Conservation (phyloP, 345 rosid genomes). For the Syzygium aromaticum region DNA sequence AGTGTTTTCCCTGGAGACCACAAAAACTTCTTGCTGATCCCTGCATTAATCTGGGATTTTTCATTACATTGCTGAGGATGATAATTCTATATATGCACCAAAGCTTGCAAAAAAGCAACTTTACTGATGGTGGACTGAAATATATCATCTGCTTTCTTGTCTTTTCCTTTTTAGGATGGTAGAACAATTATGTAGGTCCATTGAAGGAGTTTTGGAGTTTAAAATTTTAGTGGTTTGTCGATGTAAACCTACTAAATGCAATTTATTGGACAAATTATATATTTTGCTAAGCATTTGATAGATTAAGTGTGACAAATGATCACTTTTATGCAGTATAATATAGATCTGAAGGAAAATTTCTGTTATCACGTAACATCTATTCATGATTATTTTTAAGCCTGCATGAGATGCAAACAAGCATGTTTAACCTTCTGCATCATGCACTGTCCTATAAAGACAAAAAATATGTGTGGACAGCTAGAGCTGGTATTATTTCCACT, state of each 20-base stretch:
- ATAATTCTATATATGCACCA: neutral
- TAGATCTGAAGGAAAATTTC: neutral
- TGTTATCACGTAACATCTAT: neutral
- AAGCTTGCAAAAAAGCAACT: neutral
- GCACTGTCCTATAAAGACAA: neutral
- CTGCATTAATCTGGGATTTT: neutral
- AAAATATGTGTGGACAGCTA: neutral
- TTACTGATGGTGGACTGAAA: neutral
- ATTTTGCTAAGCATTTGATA: neutral
- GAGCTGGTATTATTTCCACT: neutral
- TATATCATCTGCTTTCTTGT: neutral
- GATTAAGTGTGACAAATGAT: neutral
- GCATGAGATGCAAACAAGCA: neutral
- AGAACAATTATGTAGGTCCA: neutral
- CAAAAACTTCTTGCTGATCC: neutral
- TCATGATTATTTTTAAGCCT: neutral
- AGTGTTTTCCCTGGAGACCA: neutral
- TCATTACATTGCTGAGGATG: neutral
- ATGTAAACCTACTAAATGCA: neutral
- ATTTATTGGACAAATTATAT: neutral
- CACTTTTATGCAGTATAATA: neutral
- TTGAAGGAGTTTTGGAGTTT: neutral
- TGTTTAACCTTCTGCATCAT: neutral
- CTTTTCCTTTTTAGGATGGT: neutral
- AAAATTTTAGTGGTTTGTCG: neutral